Evolutionary conservation across 257 asterid species (phyloP).

Genomic region (Ehretia macrophylla): DNA sequence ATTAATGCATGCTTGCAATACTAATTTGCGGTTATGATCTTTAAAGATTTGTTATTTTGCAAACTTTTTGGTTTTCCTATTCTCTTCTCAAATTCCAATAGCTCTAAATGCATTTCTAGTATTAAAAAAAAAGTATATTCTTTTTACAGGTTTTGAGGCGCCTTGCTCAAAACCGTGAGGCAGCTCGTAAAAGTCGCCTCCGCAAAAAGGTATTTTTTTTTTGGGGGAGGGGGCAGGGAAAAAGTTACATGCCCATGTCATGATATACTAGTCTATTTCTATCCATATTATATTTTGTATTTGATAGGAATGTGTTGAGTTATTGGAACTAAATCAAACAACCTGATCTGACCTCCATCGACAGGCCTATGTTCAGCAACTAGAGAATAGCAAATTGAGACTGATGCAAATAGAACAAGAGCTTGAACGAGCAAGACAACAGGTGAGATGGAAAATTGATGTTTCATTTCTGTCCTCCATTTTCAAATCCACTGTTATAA

Average conservation of each 20-base stretch:
- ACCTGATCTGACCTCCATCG: constrained; percentile 14
- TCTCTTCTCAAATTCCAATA: background rate
- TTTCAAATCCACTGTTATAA: background rate
- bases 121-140: background rate
- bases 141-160: constrained; percentile 72
- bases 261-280: background rate
- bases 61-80: background rate
- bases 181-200: constrained; percentile 91
- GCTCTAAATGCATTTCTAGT: background rate
- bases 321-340: background rate
- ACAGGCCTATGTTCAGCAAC: constrained; percentile 94
- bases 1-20: too few species aligned
- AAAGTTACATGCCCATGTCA: background rate
- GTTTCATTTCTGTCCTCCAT: constrained; percentile 1
- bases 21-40: too few species aligned
- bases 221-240: background rate
- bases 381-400: constrained; percentile 67
- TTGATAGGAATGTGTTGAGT: background rate
- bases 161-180: constrained; percentile 95
- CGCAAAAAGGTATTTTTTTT: constrained; percentile 56
- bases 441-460: constrained; percentile 32
- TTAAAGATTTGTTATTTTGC: too few species aligned
- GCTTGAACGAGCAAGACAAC: constrained; percentile 64
- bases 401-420: constrained; percentile 89
- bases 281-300: background rate